These are phyloP conservation scores for Trichomonascaceae sp. DNA, from an alignment of 1,139 yeast genomes.

Conservation along the genomic window DNA sequence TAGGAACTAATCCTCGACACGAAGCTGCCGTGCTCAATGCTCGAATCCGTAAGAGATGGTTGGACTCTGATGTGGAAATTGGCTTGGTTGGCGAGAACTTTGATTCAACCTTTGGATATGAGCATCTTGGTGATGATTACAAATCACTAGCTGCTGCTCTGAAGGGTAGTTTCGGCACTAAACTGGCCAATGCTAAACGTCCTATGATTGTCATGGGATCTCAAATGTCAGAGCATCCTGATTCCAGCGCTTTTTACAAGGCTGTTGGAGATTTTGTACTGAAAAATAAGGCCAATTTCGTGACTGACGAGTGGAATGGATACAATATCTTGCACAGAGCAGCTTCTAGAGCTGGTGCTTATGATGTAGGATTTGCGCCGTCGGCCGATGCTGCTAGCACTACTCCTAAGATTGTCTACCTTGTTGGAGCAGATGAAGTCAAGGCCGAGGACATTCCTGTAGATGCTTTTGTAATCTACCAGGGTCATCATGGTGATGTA, in stretches of 20 bases:
- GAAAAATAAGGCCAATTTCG: slow-evolving; percentile 51
- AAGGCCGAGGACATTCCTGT: slow-evolving; percentile 63
- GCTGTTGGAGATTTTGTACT: slow-evolving; percentile 58
- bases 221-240: slow-evolving; percentile 65
- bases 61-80: slow-evolving; percentile 58
- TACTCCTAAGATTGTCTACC: slow-evolving; percentile 69
- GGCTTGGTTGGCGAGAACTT: slow-evolving; percentile 71
- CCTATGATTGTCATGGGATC: slow-evolving; percentile 83
- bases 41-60: slow-evolving; percentile 79
- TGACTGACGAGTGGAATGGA: slow-evolving; percentile 77
- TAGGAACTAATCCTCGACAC: slow-evolving; percentile 84
- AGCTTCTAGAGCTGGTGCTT: slow-evolving; percentile 82
- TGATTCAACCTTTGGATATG: slow-evolving; percentile 67
- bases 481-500: slow-evolving; percentile 88
- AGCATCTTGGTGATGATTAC: slow-evolving; percentile 59
- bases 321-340: slow-evolving; percentile 76
- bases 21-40: slow-evolving; percentile 89
- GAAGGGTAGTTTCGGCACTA: slow-evolving; percentile 63
- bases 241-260: slow-evolving; percentile 57
- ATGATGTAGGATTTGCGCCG: slow-evolving; percentile 73
- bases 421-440: slow-evolving; percentile 82
- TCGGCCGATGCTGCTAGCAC: slow-evolving; percentile 45
- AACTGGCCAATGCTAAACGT: slow-evolving; percentile 58
- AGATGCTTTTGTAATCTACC: slow-evolving; percentile 85
- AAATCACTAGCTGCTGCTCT: slow-evolving; percentile 56